Conservation (phyloP, 2,329 filamentous ascomycete genomes). For the Aureobasidium uvarum region DNA sequence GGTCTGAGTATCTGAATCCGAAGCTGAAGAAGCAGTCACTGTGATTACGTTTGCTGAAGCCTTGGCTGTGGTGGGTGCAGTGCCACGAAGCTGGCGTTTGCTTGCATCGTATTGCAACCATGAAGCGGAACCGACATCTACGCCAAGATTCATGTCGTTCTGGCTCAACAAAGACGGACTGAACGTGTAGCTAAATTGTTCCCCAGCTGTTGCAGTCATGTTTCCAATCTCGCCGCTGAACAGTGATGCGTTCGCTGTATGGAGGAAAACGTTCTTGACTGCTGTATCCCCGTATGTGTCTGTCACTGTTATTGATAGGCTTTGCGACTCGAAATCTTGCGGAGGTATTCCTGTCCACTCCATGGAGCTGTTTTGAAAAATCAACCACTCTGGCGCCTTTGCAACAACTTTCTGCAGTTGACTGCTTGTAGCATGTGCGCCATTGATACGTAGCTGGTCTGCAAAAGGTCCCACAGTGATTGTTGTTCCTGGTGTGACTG, state of each 20-base stretch:
- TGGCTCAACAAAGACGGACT: constrained; percentile 45
- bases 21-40: constrained; percentile 36
- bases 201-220: constrained; percentile 51
- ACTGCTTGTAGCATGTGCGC: constrained; percentile 35
- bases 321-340: constrained; percentile 56
- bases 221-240: constrained; percentile 47
- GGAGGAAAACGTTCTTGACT: constrained; percentile 52
- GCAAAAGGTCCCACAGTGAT: constrained; percentile 51
- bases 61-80: constrained; percentile 45
- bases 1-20: constrained; percentile 41
- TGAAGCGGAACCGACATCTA: constrained; percentile 47
- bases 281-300: constrained; percentile 62
- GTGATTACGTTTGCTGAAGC: constrained; percentile 45
- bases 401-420: constrained; percentile 11
- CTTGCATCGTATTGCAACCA: constrained; percentile 53
- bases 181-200: constrained; percentile 51
- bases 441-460: constrained; percentile 58
- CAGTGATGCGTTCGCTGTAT: constrained; percentile 39
- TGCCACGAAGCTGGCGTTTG: constrained; percentile 49
- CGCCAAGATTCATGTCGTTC: constrained; percentile 43
- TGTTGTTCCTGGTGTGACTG: constrained; percentile 54
- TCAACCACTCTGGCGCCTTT: constrained; percentile 64
- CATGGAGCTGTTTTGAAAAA: constrained; percentile 62
- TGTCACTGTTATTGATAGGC: constrained; percentile 60
- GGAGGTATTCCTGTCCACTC: constrained; percentile 64